A percentile compares a stretch with the other conserved stretches of the same genome.
Evolutionary conservation across 2,329 filamentous ascomycete genomes (phyloP).

Genomic region (Mycosphaerelloides madeirae): DNA sequence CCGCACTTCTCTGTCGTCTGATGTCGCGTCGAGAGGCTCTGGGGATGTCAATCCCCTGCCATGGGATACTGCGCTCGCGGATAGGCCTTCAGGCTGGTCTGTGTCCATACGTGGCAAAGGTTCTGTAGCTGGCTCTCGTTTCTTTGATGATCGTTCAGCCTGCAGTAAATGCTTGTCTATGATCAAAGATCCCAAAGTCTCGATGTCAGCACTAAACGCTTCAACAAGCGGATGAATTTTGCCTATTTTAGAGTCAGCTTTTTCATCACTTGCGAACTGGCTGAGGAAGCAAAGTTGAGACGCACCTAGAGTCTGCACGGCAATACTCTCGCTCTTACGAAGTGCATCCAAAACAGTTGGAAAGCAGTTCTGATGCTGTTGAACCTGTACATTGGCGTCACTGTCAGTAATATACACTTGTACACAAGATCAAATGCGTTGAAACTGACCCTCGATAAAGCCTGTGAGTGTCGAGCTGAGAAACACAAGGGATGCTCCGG

Average conservation of each 20-base stretch:
- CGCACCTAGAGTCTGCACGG: constrained; percentile 4
- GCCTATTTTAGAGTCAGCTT: too few species aligned
- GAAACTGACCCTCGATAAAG: not conserved
- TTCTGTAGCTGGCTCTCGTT: not conserved
- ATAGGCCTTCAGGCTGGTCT: too few species aligned
- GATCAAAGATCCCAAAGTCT: constrained; percentile 4
- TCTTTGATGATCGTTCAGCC: not conserved
- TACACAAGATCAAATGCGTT: too few species aligned
- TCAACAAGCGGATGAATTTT: constrained; percentile 8
- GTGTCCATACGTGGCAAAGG: too few species aligned
- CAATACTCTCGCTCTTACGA: constrained; percentile 3
- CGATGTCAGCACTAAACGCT: constrained; percentile 8
- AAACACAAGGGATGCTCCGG: constrained; percentile 10
- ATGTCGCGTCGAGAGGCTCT: too few species aligned
- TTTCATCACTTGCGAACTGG: too few species aligned
- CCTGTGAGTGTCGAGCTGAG: constrained; percentile 4
- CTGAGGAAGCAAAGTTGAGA: too few species aligned
- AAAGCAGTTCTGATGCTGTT: constrained; percentile 3
- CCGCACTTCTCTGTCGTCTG: too few species aligned
- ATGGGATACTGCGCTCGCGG: too few species aligned
- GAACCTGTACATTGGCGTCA: not conserved
- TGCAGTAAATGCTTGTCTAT: not conserved
- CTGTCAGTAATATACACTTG: too few species aligned
- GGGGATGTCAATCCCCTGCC: too few species aligned
- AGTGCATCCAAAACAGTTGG: constrained; percentile 3